Base-by-base conservation (phyloP, 2,329 filamentous ascomycete genomes). In the Paramyrothecium roridum region DNA sequence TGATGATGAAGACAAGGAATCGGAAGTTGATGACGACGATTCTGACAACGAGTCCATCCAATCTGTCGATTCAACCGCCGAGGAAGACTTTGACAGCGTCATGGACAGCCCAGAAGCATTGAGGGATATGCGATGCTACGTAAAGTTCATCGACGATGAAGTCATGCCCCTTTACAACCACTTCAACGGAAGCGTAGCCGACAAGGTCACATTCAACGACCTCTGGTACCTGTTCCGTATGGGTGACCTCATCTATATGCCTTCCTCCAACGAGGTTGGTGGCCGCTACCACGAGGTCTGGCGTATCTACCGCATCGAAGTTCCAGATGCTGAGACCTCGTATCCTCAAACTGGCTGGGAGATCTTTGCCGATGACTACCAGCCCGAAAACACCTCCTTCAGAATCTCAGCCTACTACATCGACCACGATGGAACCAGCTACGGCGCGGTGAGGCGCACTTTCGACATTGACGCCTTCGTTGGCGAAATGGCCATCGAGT, bases 61-160 rank as follows among this genome's bases (percentile, higher is more conserved):
- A 7, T 74, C 72, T 0, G 65, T 74, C 2, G 72, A 74, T 55
- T 74, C 71, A 0, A 70, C 72, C 43, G 69, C 65, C 6, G 68
- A 69, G 30, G 66, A 67, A 52, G 68, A 75, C 54, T 61, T 70
- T 33, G 69, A 73, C 30, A 57, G 60, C 2, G 60, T 73, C 52
- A 74, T 74, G 70, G 69, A 75, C 51, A 73, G 69, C 53, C 62
- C 67, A 1, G 73, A 75, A 53, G 73, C 73, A 0, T 63, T 76
- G 17, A 60, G 66, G 2, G 72, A 77, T 56, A 74, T 77, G 69
- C 65, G 72, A 16, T 73, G 69, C 67, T 78, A 77, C 43, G 71
- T 78, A 49, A 60, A 75, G 34, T 78, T 78, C 52, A 61, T 77
- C n/a, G 74, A 77, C 45, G 62, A 71, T 20, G 71, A 76, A 46